A percentile compares a stretch with the other conserved stretches of the same genome.
Conservation (phyloP, 1,284 basidiomycete species). For the Leccinum pachyderme region DNA sequence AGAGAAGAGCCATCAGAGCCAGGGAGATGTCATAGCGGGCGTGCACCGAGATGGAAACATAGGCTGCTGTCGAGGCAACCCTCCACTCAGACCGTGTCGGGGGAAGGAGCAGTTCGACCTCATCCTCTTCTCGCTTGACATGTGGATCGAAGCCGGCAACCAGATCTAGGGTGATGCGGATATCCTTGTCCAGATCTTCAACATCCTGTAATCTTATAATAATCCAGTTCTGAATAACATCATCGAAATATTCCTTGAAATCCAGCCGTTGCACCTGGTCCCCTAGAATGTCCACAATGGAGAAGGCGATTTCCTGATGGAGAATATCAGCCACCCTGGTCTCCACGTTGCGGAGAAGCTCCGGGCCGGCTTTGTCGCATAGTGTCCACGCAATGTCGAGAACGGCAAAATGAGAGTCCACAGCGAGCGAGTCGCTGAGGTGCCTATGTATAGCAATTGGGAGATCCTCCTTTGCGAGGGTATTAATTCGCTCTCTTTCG, state of each 20-base stretch:
- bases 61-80: conserved; percentile 58
- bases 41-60: conserved; percentile 58
- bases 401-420: conserved; percentile 52
- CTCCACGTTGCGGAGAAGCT: conserved; percentile 56
- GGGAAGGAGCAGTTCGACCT: conserved; percentile 54
- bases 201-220: conserved; percentile 54
- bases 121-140: conserved; percentile 72
- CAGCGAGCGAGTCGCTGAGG: conserved; percentile 40
- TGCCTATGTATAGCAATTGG: conserved; percentile 56
- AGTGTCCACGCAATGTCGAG: conserved; percentile 61
- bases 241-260: conserved; percentile 55
- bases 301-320: conserved; percentile 72
- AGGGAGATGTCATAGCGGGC: conserved; percentile 73
- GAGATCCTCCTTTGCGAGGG: conserved; percentile 64
- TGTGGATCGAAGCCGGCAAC: conserved; percentile 67
- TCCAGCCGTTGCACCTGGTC: conserved; percentile 56
- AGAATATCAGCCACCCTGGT: conserved; percentile 57
- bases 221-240: conserved; percentile 59
- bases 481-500: conserved; percentile 75
- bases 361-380: conserved; percentile 54
- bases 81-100: conserved; percentile 58
- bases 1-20: conserved; percentile 63
- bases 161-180: conserved; percentile 57
- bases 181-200: conserved; percentile 53
- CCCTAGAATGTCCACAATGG: conserved; percentile 69